Base-by-base conservation (phyloP, 495 filamentous ascomycete genomes). In the Copromyces sp. region DNA sequence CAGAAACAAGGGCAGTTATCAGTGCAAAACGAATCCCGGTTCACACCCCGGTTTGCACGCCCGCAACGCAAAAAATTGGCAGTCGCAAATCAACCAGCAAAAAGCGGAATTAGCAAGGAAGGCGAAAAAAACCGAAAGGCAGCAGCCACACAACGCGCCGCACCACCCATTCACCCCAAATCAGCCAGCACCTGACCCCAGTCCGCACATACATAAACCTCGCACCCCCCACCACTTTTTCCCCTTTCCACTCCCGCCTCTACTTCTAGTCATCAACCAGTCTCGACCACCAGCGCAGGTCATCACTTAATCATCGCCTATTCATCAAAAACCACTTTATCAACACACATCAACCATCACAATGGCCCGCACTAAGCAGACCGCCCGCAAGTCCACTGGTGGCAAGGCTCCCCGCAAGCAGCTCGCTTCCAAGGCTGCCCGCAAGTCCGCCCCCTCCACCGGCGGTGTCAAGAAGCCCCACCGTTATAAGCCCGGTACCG, bases 331-430 rank as follows among this genome's bases (percentile, higher is more conserved):
- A 68, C 69, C 74, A 69, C 78, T 78, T 78, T 82, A 87, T 85
- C 85, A 82, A 84, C 73, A 81, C 82, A 35, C 75, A 81, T 77
- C 77, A 85, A 78, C 83, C 86, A 84, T 77, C 78, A 88, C 83
- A 87, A 99, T 99, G 95, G 95, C 95, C 81, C 93, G 95, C 84
- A 99, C 95, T 79, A 99, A 99, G 93, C 95, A 99, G 87, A 99
- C 95, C 85, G 95, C 95, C 83, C 95, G 95, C 91, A 93, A 98
- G 90, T 97, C 94, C 84, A 97, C 94, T 85, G 94, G 94, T 95
- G 94, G 94, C 89, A 98, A 98, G 90, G 94, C 94, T 80, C 94
- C 94, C 79, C 94, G 94, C 88, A 98, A 98, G 93, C 93, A 96
- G 89, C 93, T 97, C 81, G 83, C 83, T 73, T 84, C 81, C 83